phyloP scores from a whole-genome alignment of 257 asterid species.

The Solanum raphanifolium region DNA sequence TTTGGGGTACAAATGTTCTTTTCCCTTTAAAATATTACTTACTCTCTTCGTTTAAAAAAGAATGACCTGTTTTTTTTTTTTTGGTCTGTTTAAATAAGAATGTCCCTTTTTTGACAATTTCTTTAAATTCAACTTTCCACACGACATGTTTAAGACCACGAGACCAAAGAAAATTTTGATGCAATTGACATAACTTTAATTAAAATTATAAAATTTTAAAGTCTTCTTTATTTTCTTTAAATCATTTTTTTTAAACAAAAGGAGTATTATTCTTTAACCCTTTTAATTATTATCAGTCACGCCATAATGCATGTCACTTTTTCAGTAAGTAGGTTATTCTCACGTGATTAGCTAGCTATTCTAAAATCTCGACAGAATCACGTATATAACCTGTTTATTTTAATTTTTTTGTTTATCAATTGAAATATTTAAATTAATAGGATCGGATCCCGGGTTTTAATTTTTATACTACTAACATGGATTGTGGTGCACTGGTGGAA shows the following conservation, averaged over 20 bases:
- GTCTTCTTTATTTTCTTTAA: too few relatives aligned
- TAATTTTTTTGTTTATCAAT: neutral
- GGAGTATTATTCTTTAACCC: neutral
- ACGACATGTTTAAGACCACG: fast-evolving
- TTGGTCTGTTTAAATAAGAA: too few relatives aligned
- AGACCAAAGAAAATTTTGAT: fast-evolving
- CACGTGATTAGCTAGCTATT: neutral
- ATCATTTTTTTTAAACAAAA: too few relatives aligned
- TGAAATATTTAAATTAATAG: neutral
- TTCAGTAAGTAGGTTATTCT: neutral
- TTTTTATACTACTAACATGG: neutral
- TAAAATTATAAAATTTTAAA: too few relatives aligned
- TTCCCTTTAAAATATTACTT: too few relatives aligned
- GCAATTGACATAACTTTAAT: too few relatives aligned
- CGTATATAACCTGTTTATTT: neutral
- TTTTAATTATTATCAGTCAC: neutral
- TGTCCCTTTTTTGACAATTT: too few relatives aligned
- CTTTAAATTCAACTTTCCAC: too few relatives aligned
- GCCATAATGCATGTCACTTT: neutral
- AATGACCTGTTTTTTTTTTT: too few relatives aligned
- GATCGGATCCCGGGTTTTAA: neutral
- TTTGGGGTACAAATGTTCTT: too few relatives aligned
- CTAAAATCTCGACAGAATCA: neutral
- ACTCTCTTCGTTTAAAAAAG: neutral
- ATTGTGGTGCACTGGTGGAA: too few relatives aligned